phyloP scores from a whole-genome alignment of 139 green algal genomes.

The Coelastrella sp. region DNA sequence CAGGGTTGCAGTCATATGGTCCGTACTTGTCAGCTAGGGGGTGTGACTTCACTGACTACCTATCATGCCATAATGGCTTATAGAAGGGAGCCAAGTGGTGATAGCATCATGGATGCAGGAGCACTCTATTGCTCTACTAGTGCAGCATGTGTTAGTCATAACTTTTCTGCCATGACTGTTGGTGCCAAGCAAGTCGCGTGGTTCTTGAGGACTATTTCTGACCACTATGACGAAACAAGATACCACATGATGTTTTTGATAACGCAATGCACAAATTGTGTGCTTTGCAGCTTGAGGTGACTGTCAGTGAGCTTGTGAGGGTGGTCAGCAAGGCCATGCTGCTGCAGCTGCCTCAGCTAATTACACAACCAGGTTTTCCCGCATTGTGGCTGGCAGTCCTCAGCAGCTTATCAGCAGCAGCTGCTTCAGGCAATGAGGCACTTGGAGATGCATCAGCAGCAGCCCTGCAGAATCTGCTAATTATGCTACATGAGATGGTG shows the following conservation, averaged over 20 bases:
- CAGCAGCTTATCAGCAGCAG: conserved; percentile 43
- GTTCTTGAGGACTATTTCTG: too few relatives aligned
- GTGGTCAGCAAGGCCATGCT: conserved; percentile 71
- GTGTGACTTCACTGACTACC: background rate
- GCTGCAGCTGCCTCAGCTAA: conserved; percentile 66
- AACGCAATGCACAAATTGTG: too few relatives aligned
- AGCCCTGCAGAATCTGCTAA: conserved; percentile 95
- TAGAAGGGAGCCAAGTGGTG: too few relatives aligned
- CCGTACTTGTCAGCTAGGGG: background rate
- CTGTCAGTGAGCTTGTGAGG: conserved; percentile 64
- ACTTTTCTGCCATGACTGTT: too few relatives aligned
- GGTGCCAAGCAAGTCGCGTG: too few relatives aligned
- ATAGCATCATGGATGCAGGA: too few relatives aligned
- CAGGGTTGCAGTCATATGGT: background rate
- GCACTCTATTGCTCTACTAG: too few relatives aligned
- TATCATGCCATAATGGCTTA: too few relatives aligned
- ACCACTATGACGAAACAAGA: too few relatives aligned
- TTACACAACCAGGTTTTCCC: conserved; percentile 33
- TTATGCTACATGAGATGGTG: conserved; percentile 87
- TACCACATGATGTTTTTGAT: too few relatives aligned
- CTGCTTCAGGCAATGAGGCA: conserved; percentile 64
- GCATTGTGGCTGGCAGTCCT: conserved; percentile 52
- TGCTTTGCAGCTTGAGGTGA: conserved; percentile 62
- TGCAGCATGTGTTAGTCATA: too few relatives aligned
- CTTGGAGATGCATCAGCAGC: conserved; percentile 91